Conservation (phyloP, 2,329 filamentous ascomycete genomes). For the Sarocladium kiliense region DNA sequence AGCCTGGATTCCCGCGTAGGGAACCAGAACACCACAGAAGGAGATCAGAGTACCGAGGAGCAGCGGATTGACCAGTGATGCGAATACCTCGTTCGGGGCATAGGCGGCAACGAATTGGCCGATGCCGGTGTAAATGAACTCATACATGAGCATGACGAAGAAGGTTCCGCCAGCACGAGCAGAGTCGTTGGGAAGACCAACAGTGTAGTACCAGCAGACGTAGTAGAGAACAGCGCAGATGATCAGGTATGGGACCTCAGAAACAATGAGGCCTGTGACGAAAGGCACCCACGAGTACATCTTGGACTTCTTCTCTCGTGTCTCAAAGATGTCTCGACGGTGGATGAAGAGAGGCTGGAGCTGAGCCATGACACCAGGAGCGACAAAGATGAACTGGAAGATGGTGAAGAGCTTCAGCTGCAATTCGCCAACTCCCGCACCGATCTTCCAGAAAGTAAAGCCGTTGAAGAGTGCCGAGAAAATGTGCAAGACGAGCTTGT, state of each 20-base stretch:
- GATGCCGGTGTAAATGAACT: slow-evolving; percentile 56
- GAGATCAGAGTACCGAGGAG: slow-evolving; percentile 54
- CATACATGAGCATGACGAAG: slow-evolving; percentile 53
- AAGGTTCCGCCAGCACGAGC: slow-evolving; percentile 45
- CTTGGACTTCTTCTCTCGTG: slow-evolving; percentile 55
- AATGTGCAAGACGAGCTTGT: slow-evolving; percentile 55
- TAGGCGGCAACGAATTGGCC: slow-evolving; percentile 61
- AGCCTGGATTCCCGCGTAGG: slow-evolving; percentile 52
- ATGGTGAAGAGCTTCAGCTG: slow-evolving; percentile 54
- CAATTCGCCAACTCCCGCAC: slow-evolving; percentile 42
- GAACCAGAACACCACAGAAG: slow-evolving; percentile 73
- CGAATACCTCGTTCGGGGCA: slow-evolving; percentile 55
- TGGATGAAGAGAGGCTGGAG: slow-evolving; percentile 55
- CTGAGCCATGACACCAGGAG: slow-evolving; percentile 52
- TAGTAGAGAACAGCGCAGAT: slow-evolving; percentile 43
- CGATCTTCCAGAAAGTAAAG: slow-evolving; percentile 58
- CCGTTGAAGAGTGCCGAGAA: slow-evolving; percentile 53
- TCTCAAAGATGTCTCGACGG: slow-evolving; percentile 52
- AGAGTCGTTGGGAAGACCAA: slow-evolving; percentile 41
- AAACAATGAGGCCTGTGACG: slow-evolving; percentile 45
- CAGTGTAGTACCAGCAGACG: slow-evolving; percentile 54
- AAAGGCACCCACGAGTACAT: slow-evolving; percentile 58
- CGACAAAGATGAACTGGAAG: slow-evolving; percentile 60
- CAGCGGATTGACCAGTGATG: slow-evolving; percentile 51
- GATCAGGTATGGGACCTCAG: slow-evolving; percentile 40